phyloP scores from a whole-genome alignment of 2,329 filamentous ascomycete genomes.

The Thielaviopsis populi region DNA sequence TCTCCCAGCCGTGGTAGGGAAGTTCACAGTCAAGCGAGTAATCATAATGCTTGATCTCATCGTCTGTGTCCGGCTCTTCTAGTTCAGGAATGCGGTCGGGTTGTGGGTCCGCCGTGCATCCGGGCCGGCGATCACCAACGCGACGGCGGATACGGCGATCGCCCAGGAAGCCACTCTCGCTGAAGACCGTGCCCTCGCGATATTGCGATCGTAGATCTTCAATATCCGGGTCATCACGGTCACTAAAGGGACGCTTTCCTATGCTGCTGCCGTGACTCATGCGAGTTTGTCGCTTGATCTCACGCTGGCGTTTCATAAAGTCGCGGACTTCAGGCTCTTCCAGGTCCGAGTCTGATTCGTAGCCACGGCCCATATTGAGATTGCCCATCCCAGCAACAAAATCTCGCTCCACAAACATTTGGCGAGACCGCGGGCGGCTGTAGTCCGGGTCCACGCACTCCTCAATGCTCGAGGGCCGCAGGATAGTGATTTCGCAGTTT shows the following conservation, averaged over 20 bases:
- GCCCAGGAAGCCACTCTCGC: constrained; percentile 28
- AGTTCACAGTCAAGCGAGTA: constrained; percentile 32
- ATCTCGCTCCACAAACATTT: constrained; percentile 1
- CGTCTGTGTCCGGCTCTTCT: constrained; percentile 36
- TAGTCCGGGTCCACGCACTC: constrained; percentile 30
- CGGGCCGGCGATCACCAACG: constrained; percentile 31
- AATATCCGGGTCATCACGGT: constrained; percentile 37
- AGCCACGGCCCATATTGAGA: constrained; percentile 27
- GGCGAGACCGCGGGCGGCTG: constrained; percentile 29
- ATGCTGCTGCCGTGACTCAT: constrained; percentile 40
- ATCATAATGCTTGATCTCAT: constrained; percentile 26
- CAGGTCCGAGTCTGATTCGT: constrained; percentile 30
- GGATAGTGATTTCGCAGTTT: constrained; percentile 3
- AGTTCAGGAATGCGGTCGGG: constrained; percentile 37
- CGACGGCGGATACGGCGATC: constrained; percentile 34
- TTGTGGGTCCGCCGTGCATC: constrained; percentile 34
- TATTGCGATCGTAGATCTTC: constrained; percentile 22
- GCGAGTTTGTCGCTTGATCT: constrained; percentile 30
- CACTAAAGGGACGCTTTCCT: constrained; percentile 39
- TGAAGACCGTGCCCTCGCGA: constrained; percentile 17
- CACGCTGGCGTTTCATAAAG: constrained; percentile 24
- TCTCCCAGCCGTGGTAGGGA: constrained; percentile 35
- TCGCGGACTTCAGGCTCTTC: constrained; percentile 39
- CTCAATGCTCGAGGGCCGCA: constrained; percentile 9
- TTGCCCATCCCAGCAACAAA: constrained; percentile 20